phyloP scores from a whole-genome alignment of 805 yeast species.

The Metschnikowia kofuensis region DNA sequence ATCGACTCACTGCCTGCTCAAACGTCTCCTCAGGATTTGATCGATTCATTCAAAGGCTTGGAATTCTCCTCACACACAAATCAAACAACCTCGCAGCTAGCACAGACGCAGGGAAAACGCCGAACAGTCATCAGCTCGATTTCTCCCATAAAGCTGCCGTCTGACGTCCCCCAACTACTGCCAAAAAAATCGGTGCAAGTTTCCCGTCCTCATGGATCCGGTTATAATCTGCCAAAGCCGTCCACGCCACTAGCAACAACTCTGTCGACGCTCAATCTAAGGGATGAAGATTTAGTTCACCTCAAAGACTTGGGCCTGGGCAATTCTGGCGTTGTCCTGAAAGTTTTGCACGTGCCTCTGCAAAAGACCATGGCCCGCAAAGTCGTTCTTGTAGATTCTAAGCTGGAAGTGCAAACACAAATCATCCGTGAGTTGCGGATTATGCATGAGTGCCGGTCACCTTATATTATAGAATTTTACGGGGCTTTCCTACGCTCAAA shows the following conservation, averaged over 20 bases:
- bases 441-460: slow-evolving; percentile 83
- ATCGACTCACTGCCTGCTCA: slow-evolving; percentile 10
- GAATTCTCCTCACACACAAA: slow-evolving; percentile 4
- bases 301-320: slow-evolving; percentile 86
- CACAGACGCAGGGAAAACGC: slow-evolving; percentile 21
- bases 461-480: slow-evolving; percentile 82
- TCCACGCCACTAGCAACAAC: slow-evolving; percentile 36
- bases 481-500: slow-evolving; percentile 73
- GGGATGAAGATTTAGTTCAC: slow-evolving; percentile 64
- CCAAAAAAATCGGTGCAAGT: not conserved
- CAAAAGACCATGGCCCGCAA: slow-evolving; percentile 89
- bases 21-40: slow-evolving; percentile 6
- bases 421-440: slow-evolving; percentile 85
- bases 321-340: slow-evolving; percentile 88
- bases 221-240: slow-evolving; percentile 10
- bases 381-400: slow-evolving; percentile 80
- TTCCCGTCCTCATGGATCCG: not conserved
- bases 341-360: slow-evolving; percentile 85
- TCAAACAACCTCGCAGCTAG: slow-evolving; percentile 1
- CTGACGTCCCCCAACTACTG: not conserved
- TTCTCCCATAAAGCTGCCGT: slow-evolving; percentile 34
- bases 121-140: slow-evolving; percentile 43
- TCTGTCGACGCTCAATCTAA: slow-evolving; percentile 25
- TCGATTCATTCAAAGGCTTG: slow-evolving; percentile 7
- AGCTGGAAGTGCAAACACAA: slow-evolving; percentile 74